These are phyloP conservation scores for Pigoraptor vietnamica DNA, from an alignment of 78 protist species.

Conservation along the genomic window DNA sequence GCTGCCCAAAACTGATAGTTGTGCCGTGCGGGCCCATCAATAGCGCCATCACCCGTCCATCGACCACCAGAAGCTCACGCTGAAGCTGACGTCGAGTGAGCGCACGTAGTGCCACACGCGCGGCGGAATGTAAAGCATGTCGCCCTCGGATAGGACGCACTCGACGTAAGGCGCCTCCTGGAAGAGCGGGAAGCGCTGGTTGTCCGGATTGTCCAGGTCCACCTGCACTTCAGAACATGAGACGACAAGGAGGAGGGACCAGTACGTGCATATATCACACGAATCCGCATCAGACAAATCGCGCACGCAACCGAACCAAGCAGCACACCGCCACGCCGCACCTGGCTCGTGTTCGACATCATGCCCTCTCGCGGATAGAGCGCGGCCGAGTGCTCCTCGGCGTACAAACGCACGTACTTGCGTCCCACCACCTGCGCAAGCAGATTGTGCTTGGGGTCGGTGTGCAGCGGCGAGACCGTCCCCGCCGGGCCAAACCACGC, in stretches of 20 bases:
- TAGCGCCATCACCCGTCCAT: background rate
- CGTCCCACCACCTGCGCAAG: constrained; percentile 48
- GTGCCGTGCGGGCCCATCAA: no score
- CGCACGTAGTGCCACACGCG: constrained; percentile 40
- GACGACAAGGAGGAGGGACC: background rate
- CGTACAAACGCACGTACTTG: constrained; percentile 50
- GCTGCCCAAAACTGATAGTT: no score
- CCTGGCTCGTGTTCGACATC: background rate
- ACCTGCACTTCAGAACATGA: background rate
- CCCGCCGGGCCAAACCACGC: constrained; percentile 56
- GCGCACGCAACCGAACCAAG: background rate
- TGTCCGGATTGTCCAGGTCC: background rate
- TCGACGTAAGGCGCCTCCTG: constrained; percentile 2
- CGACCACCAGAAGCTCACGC: constrained; percentile 32
- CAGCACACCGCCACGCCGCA: background rate
- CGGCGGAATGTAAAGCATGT: constrained; percentile 45
- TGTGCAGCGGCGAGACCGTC: constrained; percentile 54
- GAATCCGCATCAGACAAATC: no score
- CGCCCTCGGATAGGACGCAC: constrained; percentile 35
- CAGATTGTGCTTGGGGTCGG: constrained; percentile 46
- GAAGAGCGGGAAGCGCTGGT: background rate
- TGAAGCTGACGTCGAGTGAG: constrained; percentile 28
- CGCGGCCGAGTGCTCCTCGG: background rate
- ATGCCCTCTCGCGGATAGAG: constrained; percentile 7
- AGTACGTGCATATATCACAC: no score